A percentile compares a stretch with the other conserved stretches of the same genome.
These are phyloP conservation scores for Termitomyces sp. DNA, from an alignment of 768 basidiomycete genomes.

Conservation along the genomic window DNA sequence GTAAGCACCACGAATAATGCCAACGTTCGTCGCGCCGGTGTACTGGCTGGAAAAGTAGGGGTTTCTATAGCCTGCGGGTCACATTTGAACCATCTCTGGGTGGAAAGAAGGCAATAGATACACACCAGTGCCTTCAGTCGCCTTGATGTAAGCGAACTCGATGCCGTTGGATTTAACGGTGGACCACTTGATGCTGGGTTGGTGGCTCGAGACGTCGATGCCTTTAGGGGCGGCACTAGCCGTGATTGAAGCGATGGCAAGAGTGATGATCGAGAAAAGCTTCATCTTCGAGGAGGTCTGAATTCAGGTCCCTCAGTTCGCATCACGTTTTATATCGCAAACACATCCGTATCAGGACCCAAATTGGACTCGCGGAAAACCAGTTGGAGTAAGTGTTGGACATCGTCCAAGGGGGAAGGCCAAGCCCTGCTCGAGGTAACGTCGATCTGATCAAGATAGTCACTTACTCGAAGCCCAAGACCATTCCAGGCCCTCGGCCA, in stretches of 20 bases:
- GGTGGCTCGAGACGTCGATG: conserved; percentile 51
- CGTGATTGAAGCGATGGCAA: conserved; percentile 9
- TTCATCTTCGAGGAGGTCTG: conserved; percentile 11
- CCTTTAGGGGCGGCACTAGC: conserved; percentile 33
- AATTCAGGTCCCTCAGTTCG: background rate
- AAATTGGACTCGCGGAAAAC: background rate
- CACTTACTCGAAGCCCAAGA: background rate
- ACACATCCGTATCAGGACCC: background rate
- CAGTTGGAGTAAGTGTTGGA: background rate
- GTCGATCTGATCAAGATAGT: background rate
- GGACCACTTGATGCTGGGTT: conserved; percentile 45
- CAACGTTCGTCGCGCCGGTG: conserved; percentile 47
- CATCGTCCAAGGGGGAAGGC: background rate
- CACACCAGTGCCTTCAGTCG: conserved; percentile 39
- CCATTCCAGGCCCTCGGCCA: background rate
- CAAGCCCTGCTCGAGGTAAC: background rate
- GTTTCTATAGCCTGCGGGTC: conserved; percentile 29
- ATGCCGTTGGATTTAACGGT: conserved; percentile 46
- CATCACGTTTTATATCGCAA: conserved; percentile 3
- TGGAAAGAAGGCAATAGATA: background rate
- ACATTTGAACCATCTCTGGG: background rate
- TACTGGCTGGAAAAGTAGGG: conserved; percentile 47
- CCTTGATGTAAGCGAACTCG: conserved; percentile 59
- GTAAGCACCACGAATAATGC: conserved; percentile 47
- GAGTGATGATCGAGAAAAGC: conserved; percentile 10